Evolutionary conservation across 139 green algal genomes (phyloP).

Genomic region (Closterium sp.): DNA sequence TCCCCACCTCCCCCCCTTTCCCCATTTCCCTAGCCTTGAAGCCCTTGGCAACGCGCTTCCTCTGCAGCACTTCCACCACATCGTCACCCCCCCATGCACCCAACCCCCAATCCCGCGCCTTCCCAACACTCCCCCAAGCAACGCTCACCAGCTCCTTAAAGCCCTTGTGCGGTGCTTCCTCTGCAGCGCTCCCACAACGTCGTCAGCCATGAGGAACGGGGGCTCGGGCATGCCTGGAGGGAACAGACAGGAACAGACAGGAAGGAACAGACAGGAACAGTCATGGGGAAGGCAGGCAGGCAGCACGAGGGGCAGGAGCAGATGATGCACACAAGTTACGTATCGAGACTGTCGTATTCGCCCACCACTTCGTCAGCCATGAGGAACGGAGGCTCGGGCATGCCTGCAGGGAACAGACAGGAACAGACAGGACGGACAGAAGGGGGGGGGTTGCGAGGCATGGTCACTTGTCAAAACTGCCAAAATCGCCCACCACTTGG

Average conservation of each 20-base stretch:
- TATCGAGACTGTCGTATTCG: too few relatives aligned
- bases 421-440: background rate
- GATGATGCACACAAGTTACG: too few relatives aligned
- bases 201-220: conserved; percentile 84
- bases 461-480: too few relatives aligned
- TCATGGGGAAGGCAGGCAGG: too few relatives aligned
- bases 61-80: too few relatives aligned
- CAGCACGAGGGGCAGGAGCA: too few relatives aligned
- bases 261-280: background rate
- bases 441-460: background rate
- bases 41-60: too few relatives aligned
- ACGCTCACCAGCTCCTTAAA: conserved; percentile 78
- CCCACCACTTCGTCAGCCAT: conserved; percentile 73
- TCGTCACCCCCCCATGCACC: too few relatives aligned
- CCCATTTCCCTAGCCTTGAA: too few relatives aligned
- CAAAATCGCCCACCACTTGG: conserved; percentile 42
- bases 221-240: conserved; percentile 73
- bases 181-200: conserved; percentile 72
- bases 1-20: too few relatives aligned
- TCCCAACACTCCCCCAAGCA: too few relatives aligned
- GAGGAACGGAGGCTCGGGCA: conserved; percentile 81
- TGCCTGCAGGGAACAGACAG: conserved; percentile 52
- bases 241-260: background rate
- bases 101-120: too few relatives aligned
- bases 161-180: conserved; percentile 48